Evolutionary conservation across 1,284 basidiomycete genomes (phyloP).

Genomic region (Apiotrichum montevideense): DNA sequence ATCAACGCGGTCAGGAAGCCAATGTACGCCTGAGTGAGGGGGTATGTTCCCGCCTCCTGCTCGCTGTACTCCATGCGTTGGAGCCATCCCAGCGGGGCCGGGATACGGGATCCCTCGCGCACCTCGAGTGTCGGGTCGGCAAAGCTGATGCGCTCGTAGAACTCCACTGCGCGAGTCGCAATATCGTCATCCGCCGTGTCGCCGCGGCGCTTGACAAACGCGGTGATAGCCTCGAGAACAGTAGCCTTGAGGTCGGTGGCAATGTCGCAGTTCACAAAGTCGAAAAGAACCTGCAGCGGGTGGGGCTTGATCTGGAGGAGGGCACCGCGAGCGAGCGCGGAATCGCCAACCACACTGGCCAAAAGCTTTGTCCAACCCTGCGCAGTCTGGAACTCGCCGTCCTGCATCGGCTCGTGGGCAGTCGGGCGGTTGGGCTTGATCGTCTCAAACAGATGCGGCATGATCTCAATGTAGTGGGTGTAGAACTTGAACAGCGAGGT

Average conservation of each 20-base stretch:
- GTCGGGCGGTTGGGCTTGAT: slow-evolving; percentile 26
- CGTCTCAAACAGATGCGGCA: slow-evolving; percentile 38
- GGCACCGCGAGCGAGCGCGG: slow-evolving; percentile 44
- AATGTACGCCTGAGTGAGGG: slow-evolving; percentile 81
- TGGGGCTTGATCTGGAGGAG: slow-evolving; percentile 66
- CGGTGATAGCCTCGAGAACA: slow-evolving; percentile 72
- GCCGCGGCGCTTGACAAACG: slow-evolving; percentile 73
- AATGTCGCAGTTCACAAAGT: slow-evolving; percentile 69
- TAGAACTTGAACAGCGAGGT: slow-evolving; percentile 34
- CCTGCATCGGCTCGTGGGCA: slow-evolving; percentile 27
- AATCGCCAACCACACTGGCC: slow-evolving; percentile 69
- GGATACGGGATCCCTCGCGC: slow-evolving; percentile 24
- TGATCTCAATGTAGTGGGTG: slow-evolving; percentile 35
- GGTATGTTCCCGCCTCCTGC: slow-evolving; percentile 67
- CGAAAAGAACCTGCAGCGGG: slow-evolving; percentile 70
- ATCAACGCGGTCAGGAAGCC: slow-evolving; percentile 70
- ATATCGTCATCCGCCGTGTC: slow-evolving; percentile 62
- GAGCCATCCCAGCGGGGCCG: slow-evolving; percentile 37
- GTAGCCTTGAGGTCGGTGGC: slow-evolving; percentile 86
- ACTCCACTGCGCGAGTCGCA: slow-evolving; percentile 58
- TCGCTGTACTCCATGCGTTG: slow-evolving; percentile 67
- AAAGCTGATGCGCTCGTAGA: slow-evolving; percentile 67
- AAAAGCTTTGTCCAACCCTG: slow-evolving; percentile 53
- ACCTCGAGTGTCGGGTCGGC: slow-evolving; percentile 35
- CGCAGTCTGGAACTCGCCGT: slow-evolving; percentile 29